Conservation (phyloP, 768 basidiomycete genomes). For the Mycena belliarum region DNA sequence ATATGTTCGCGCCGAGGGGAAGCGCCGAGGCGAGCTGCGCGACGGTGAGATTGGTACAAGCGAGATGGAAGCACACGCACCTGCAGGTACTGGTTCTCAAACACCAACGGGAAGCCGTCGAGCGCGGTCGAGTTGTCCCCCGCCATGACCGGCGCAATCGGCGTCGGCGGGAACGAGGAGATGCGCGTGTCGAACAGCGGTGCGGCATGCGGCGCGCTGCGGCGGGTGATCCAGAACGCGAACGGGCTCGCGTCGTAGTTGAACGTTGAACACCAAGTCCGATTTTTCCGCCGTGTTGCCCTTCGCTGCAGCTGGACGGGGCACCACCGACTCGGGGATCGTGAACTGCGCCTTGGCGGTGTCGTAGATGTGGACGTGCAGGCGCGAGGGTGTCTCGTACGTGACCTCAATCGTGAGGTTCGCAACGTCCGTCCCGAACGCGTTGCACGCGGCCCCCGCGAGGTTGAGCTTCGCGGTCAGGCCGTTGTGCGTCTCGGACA, state of each 20-base stretch:
- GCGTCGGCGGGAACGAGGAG: slow-evolving; percentile 59
- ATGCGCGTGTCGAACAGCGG: slow-evolving; percentile 75
- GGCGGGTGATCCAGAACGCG: slow-evolving; percentile 79
- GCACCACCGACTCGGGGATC: slow-evolving; percentile 51
- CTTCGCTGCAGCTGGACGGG: neutral
- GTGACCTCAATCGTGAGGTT: slow-evolving; percentile 65
- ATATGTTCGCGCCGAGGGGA: slow-evolving; percentile 68
- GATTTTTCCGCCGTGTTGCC: slow-evolving; percentile 20
- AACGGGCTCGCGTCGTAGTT: slow-evolving; percentile 64
- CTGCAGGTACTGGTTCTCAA: slow-evolving; percentile 82
- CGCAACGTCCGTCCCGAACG: slow-evolving; percentile 59
- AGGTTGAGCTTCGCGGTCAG: slow-evolving; percentile 56
- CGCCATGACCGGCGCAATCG: slow-evolving; percentile 55
- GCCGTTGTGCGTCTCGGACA: slow-evolving; percentile 47
- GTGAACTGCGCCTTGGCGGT: slow-evolving; percentile 61
- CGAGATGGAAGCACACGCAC: slow-evolving; percentile 32
- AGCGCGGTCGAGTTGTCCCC: slow-evolving; percentile 56
- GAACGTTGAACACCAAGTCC: too few species aligned
- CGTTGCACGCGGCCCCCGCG: slow-evolving; percentile 60
- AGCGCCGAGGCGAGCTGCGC: slow-evolving; percentile 62
- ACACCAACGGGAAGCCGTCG: slow-evolving; percentile 68
- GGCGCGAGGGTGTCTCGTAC: slow-evolving; percentile 72
- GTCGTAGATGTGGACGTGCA: slow-evolving; percentile 70
- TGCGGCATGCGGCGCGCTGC: slow-evolving; percentile 49
- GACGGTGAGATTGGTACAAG: neutral